Conservation (phyloP, 1,139 yeast genomes). For the Blastobotrys persicus region DNA sequence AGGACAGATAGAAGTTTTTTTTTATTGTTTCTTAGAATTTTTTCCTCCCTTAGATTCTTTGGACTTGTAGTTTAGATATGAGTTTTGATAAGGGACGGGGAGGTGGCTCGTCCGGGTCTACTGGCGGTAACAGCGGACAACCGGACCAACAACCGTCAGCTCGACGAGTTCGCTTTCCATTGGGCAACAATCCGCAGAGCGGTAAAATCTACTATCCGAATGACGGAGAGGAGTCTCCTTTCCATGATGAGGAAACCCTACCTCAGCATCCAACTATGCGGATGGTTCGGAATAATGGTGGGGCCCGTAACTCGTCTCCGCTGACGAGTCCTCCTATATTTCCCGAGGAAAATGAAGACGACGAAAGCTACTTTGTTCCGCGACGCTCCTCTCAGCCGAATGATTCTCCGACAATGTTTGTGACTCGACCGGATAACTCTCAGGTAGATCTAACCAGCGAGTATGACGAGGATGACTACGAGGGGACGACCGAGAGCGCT, state of each 20-base stretch:
- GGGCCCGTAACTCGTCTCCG: constrained; percentile 8
- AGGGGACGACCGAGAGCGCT: constrained; percentile 1
- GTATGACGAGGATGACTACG: constrained; percentile 2
- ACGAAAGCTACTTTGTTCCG: constrained; percentile 8
- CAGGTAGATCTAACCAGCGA: constrained; percentile 10
- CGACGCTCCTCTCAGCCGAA: not conserved
- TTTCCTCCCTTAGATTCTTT: not conserved
- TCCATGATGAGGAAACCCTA: constrained; percentile 7
- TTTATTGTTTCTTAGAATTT: too few species aligned
- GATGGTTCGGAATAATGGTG: not conserved
- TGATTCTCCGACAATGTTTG: constrained; percentile 12
- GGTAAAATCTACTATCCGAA: constrained; percentile 29
- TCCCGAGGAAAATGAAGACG: constrained; percentile 16
- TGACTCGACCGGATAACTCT: constrained; percentile 17
- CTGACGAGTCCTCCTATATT: constrained; percentile 11
- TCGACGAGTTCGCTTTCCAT: constrained; percentile 34
- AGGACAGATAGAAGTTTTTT: too few species aligned
- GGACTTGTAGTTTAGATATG: too few species aligned
- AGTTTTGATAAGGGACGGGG: not conserved
- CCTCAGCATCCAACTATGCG: not conserved
- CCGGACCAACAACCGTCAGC: not conserved
- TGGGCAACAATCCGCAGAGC: constrained; percentile 29
- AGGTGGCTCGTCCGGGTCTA: not conserved
- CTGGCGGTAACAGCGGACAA: not conserved
- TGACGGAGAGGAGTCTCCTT: constrained; percentile 25